Evolutionary conservation across 768 basidiomycete species (phyloP).

Genomic region (Tricholoma furcatifolium): DNA sequence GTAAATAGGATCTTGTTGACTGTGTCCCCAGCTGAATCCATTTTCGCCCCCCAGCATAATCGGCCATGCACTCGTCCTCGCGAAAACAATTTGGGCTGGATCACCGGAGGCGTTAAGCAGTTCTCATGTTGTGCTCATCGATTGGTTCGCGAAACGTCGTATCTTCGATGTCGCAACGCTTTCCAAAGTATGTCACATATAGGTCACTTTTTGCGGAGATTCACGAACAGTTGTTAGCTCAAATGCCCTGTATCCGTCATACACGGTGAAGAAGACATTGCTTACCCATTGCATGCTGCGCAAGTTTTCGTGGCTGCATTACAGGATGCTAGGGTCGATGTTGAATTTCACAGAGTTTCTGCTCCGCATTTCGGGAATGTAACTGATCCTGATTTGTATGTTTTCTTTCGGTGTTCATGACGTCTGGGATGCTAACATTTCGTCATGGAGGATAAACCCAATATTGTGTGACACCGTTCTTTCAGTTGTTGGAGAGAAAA

Average conservation of each 20-base stretch:
- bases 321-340: constrained; percentile 16
- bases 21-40: background rate
- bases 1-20: background rate
- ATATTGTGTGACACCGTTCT: constrained; percentile 3
- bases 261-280: constrained; percentile 28
- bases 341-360: constrained; percentile 21
- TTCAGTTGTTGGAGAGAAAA: background rate
- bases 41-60: background rate
- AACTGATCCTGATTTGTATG: constrained; percentile 24
- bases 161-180: constrained; percentile 13
- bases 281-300: constrained; percentile 23
- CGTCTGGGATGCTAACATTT: background rate
- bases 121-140: background rate
- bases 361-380: constrained; percentile 30
- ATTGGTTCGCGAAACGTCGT: constrained; percentile 5
- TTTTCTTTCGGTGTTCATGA: background rate
- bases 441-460: constrained; percentile 6
- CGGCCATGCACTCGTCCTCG: background rate
- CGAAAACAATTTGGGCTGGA: constrained; percentile 9
- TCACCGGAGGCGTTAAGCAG: constrained; percentile 1
- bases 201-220: background rate
- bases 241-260: constrained; percentile 28
- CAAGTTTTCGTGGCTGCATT: constrained; percentile 20
- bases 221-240: constrained; percentile 16
- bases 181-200: constrained; percentile 16